Evolutionary conservation across 2,329 filamentous ascomycete species (phyloP).

Genomic region (Zymoseptoria pseudotritici): DNA sequence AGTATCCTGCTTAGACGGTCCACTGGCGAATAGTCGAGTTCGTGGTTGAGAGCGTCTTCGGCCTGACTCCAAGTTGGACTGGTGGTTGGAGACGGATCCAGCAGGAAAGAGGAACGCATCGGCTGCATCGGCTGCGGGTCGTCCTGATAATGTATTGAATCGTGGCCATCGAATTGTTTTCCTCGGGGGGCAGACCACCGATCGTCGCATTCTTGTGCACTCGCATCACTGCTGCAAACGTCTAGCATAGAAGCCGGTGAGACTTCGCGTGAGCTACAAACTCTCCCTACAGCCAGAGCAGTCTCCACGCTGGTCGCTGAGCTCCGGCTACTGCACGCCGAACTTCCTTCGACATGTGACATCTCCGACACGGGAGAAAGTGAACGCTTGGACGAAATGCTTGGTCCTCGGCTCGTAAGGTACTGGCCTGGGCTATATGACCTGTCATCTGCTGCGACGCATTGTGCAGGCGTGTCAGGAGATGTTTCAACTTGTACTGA

Average conservation of each 20-base stretch:
- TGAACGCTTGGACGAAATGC: slow-evolving; percentile 9
- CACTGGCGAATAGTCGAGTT: slow-evolving; percentile 11
- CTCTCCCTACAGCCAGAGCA: neutral
- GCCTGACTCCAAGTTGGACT: slow-evolving; percentile 44
- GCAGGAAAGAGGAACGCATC: neutral
- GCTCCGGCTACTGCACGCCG: slow-evolving; percentile 33
- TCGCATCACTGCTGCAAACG: too few relatives aligned
- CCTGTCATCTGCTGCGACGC: neutral
- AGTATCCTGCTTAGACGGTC: neutral
- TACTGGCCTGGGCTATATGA: neutral
- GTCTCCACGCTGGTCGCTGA: slow-evolving; percentile 20
- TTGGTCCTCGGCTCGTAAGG: neutral
- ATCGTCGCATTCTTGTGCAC: too few relatives aligned
- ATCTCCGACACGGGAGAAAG: slow-evolving; percentile 31
- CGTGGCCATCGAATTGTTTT: slow-evolving; percentile 13
- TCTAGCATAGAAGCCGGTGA: too few relatives aligned
- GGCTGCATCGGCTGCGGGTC: neutral
- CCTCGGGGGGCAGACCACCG: slow-evolving; percentile 4
- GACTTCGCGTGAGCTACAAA: neutral
- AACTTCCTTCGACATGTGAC: slow-evolving; percentile 30
- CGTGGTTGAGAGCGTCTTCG: slow-evolving; percentile 31
- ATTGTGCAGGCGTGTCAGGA: neutral
- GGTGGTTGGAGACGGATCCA: neutral
- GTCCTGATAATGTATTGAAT: neutral
- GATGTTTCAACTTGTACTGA: neutral